phyloP scores from a whole-genome alignment of 306 rosid genomes.

The Dalbergia oliveri region DNA sequence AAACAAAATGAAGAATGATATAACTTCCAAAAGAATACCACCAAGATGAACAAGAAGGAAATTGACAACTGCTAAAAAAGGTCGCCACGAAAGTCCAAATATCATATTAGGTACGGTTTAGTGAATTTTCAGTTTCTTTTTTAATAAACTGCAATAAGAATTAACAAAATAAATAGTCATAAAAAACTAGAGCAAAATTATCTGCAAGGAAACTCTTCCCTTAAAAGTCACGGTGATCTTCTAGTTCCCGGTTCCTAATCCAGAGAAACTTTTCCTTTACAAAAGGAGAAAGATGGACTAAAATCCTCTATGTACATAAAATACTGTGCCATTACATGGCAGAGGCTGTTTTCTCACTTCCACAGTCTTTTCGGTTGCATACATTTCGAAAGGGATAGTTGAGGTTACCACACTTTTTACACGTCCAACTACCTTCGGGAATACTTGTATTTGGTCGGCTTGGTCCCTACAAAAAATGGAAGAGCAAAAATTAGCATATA shows the following conservation, averaged over 20 bases:
- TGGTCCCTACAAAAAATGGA: slow-evolving; percentile 45
- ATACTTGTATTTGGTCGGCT: slow-evolving; percentile 38
- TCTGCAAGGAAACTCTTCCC: slow-evolving; percentile 25
- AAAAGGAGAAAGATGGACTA: slow-evolving; percentile 20
- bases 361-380: slow-evolving; percentile 60
- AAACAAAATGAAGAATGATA: not conserved
- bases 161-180: not conserved
- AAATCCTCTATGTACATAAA: slow-evolving; percentile 28
- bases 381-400: slow-evolving; percentile 61
- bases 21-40: not conserved
- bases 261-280: slow-evolving; percentile 29
- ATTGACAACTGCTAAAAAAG: not conserved
- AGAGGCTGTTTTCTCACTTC: slow-evolving; percentile 55
- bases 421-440: slow-evolving; percentile 65
- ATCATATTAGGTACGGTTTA: not conserved
- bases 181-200: slow-evolving; percentile 37
- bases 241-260: slow-evolving; percentile 28
- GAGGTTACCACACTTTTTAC: slow-evolving; percentile 56
- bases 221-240: slow-evolving; percentile 8
- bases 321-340: slow-evolving; percentile 29
- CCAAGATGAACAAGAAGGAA: not conserved
- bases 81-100: not conserved
- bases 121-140: not conserved
- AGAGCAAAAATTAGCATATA: slow-evolving; percentile 1
- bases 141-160: not conserved